Evolutionary conservation across 345 rosid genomes (phyloP), one percentile per base, ranked within the genome.

Genomic region (Lepidium africanum): DNA sequence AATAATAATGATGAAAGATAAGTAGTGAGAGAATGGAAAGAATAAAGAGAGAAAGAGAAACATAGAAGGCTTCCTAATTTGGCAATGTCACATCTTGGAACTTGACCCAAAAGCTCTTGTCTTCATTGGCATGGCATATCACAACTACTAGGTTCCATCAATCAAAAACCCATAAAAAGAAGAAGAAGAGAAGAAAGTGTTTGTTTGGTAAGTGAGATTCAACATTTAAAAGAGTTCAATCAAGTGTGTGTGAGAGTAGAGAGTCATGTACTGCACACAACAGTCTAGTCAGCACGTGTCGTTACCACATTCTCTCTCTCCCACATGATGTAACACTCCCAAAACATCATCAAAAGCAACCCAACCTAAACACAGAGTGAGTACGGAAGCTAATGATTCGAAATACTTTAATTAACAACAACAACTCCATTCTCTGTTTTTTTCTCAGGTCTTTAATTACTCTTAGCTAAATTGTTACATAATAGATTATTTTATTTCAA

Each of bases 261-360:
- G n/a, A n/a, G n/a, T n/a, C n/a, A n/a, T n/a, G n/a, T n/a, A 56
- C 66, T 73, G 32, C 53, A 41, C 47, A 72, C 66, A 72, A 65
- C 53, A 57, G 77, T 73, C 60, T 40, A 49, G 47, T 40, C 71
- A 58, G 33, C 52, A 73, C 77, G 77, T 73, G 71, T 73, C 77
- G 47, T 40, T 57, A 65, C 5, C 71, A 47, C 30, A 40, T 40
- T 40, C 15, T 72, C 59, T 56, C 65, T 47, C 56, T 68, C 21
- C n/a, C n/a, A n/a, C n/a, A n/a, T n/a, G n/a, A n/a, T n/a, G n/a
- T n/a, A n/a, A n/a, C n/a, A n/a, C n/a, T n/a, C n/a, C n/a, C n/a
- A n/a, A n/a, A 63, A 63, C 63, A 25, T 48, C 35, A 35, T 25
- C 27, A 17, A 54, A 72, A 64, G 65, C 59, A 63, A 55, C 76